These are phyloP conservation scores for Alnus glutinosa DNA, from an alignment of 306 rosid genomes.

Conservation along the genomic window DNA sequence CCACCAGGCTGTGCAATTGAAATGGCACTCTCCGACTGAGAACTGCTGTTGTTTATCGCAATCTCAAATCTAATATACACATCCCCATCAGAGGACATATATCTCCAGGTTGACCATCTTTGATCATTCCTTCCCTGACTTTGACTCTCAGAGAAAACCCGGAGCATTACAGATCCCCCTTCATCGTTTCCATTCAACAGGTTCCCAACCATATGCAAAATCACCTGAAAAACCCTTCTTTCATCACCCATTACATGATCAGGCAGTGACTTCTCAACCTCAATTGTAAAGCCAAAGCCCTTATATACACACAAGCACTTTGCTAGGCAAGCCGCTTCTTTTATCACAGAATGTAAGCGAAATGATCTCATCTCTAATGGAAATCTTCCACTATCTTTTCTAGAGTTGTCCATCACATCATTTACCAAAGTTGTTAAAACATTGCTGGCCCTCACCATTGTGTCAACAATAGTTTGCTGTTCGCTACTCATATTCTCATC, in stretches of 20 bases:
- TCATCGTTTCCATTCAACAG: slow-evolving; percentile 61
- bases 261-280: slow-evolving; percentile 81
- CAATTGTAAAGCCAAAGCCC: slow-evolving; percentile 69
- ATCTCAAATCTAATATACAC: slow-evolving; percentile 83
- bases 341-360: slow-evolving; percentile 74
- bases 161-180: slow-evolving; percentile 60
- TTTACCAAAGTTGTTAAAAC: slow-evolving; percentile 83
- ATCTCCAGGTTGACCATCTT: slow-evolving; percentile 84
- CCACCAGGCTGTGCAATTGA: slow-evolving; percentile 38
- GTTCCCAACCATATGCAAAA: slow-evolving; percentile 95
- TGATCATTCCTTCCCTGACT: slow-evolving; percentile 93
- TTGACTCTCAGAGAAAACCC: slow-evolving; percentile 62
- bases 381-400: slow-evolving; percentile 78
- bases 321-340: slow-evolving; percentile 94
- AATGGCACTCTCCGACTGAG: slow-evolving; percentile 55
- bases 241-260: slow-evolving; percentile 93
- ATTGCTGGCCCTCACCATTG: slow-evolving; percentile 87
- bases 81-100: slow-evolving; percentile 74
- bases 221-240: slow-evolving; percentile 95
- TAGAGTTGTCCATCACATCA: slow-evolving; percentile 86
- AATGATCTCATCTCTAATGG: slow-evolving; percentile 78
- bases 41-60: slow-evolving; percentile 54
- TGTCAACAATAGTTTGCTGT: slow-evolving; percentile 76
- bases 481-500: slow-evolving; percentile 66
- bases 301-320: slow-evolving; percentile 79